Conservation (phyloP, 495 filamentous ascomycete species). For the Aspergillus incahuasiensis region DNA sequence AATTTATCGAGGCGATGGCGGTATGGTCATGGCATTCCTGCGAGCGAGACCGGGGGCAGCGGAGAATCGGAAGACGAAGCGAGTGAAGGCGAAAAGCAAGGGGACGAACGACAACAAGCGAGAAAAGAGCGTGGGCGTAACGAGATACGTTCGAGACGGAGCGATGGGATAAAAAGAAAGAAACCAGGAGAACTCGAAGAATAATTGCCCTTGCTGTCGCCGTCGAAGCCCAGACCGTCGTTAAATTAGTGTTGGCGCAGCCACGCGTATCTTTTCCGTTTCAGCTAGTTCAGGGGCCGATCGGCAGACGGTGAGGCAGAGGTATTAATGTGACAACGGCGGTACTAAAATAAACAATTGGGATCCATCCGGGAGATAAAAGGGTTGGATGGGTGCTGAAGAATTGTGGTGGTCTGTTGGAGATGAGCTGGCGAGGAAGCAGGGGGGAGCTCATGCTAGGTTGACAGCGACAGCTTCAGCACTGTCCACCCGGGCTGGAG, state of each 20-base stretch:
- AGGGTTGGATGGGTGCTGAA: neutral
- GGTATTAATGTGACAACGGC: neutral
- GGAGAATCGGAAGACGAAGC: neutral
- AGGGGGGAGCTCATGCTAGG: neutral
- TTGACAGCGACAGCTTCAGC: neutral
- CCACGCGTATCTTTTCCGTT: conserved; percentile 24
- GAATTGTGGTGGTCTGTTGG: neutral
- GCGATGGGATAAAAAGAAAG: neutral
- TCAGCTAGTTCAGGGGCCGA: conserved; percentile 18
- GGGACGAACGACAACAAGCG: neutral
- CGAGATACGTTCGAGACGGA: neutral
- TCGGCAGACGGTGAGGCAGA: conserved; percentile 1
- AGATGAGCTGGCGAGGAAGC: neutral
- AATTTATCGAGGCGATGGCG: conserved; percentile 1
- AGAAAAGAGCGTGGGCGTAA: conserved; percentile 1
- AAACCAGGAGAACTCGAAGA: neutral
- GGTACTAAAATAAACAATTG: neutral
- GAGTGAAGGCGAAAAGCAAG: conserved; percentile 1
- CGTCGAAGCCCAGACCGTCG: conserved; percentile 7
- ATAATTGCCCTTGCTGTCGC: neutral
- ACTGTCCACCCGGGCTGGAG: neutral
- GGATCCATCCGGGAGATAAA: neutral
- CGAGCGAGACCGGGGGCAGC: neutral
- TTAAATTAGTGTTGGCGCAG: conserved; percentile 15
- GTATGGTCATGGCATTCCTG: conserved; percentile 13